A percentile compares a stretch with the other conserved stretches of the same genome.
These are phyloP conservation scores for Zymoseptoria passerinii DNA, from an alignment of 2,329 filamentous ascomycete genomes.

Conservation along the genomic window DNA sequence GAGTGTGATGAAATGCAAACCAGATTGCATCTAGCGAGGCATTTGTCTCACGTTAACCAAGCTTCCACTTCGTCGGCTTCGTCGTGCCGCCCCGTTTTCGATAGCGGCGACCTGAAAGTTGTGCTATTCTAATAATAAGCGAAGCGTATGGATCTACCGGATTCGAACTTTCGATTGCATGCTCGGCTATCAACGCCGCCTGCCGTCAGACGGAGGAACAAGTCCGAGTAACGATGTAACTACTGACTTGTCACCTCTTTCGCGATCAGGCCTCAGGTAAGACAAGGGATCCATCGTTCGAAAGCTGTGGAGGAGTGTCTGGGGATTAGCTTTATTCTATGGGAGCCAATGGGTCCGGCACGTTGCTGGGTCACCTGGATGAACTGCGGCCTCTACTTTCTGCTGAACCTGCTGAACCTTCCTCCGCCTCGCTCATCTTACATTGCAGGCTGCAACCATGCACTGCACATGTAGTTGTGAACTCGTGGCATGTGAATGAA, in stretches of 20 bases:
- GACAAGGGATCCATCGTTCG: background rate
- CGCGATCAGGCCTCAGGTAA: background rate
- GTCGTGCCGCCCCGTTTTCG: background rate
- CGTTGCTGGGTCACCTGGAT: background rate
- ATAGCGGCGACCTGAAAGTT: background rate
- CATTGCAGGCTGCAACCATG: background rate
- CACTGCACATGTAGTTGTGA: background rate
- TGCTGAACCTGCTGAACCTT: background rate
- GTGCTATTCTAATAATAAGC: background rate
- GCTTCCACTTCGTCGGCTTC: background rate
- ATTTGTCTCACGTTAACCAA: background rate
- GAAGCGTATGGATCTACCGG: background rate
- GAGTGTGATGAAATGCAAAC: too few relatives aligned
- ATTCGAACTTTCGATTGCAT: background rate
- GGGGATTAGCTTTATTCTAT: background rate
- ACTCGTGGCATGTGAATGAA: background rate
- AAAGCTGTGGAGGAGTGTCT: background rate
- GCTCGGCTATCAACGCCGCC: background rate
- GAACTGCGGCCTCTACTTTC: background rate
- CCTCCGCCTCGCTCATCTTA: background rate
- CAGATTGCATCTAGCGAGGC: background rate
- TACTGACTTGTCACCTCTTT: background rate
- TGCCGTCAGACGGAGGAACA: background rate
- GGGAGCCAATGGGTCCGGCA: background rate
- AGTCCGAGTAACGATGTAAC: too few relatives aligned